Conservation (phyloP, 371 early-diverging fungal genomes). For the Zopfochytrium polystomum region DNA sequence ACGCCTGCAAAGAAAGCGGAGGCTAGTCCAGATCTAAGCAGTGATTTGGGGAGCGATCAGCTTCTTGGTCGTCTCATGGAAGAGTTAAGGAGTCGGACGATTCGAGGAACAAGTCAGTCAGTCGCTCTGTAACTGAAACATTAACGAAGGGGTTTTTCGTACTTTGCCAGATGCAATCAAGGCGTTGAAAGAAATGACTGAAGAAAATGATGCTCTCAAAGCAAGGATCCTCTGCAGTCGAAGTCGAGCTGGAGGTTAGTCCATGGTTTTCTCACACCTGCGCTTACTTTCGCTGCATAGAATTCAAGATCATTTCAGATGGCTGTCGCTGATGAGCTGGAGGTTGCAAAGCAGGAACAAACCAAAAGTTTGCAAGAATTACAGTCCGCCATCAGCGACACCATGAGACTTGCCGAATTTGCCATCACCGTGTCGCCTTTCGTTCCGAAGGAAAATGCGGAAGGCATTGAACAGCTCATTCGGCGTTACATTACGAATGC, state of each 20-base stretch:
- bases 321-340: neutral
- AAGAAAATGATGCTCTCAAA: conserved; percentile 11
- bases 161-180: conserved; percentile 20
- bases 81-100: conserved; percentile 38
- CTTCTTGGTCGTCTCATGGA: conserved; percentile 37
- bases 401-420: neutral
- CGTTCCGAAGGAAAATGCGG: neutral
- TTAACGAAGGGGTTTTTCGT: conserved; percentile 3
- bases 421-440: neutral
- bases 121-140: neutral
- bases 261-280: neutral
- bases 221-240: conserved; percentile 11
- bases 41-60: conserved; percentile 32
- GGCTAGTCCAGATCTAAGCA: neutral
- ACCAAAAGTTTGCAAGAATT: neutral
- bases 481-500: neutral
- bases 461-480: neutral
- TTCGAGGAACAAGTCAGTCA: conserved; percentile 33
- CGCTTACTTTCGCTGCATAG: neutral
- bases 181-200: conserved; percentile 16
- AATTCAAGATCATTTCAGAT: neutral
- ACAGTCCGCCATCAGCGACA: neutral
- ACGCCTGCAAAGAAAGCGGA: neutral
- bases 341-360: neutral
- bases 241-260: conserved; percentile 13